Evolutionary conservation across 805 yeast species (phyloP), one percentile per base, ranked within the genome.

Genomic region (Kodamaea jinghongensis): DNA sequence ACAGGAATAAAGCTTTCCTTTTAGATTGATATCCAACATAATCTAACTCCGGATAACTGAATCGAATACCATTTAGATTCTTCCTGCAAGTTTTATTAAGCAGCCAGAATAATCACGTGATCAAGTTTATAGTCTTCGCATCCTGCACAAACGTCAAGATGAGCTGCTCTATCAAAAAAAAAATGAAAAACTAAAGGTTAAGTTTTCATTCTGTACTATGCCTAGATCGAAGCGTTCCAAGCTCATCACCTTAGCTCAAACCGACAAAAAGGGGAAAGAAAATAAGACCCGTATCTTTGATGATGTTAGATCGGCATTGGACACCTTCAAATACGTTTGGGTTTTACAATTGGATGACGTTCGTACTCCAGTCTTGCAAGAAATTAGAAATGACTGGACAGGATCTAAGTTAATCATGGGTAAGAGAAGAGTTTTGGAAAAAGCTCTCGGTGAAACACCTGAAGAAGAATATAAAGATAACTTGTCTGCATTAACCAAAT

Each of bases 191-290:
- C 17, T 25, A 17, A 28, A 11, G 8, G n/a, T 9, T 8, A 6
- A 6, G 8, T 20, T 20, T 20, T 20, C 23, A n/a, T 17, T 31
- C 11, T 23, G 15, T 30, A 30, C 51, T 43, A 91, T 91, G 99
- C 97, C 99, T 47, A 87, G 96, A 77, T 89, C 97, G 27, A 90
- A 82, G 63, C 91, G 98, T 78, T 84, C 96, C 51, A 93, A 87
- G 81, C 82, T 90, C 52, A 95, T 93, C 45, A 86, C 98, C 10
- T 74, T 93, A 53, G 93, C 99, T 28, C 91, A 91, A 60, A 91
- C 98, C 47, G 97, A 89, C 52, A 93, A 89, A 67, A 93, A 93
- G 61, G 96, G 96, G 36, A 81, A 83, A 50, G 97, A 87, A 54
- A 89, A 88, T 67, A 93, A 93, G 63, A 91, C 80, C 52, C 75